These are phyloP conservation scores for Yarrowia divulgata DNA, from an alignment of 805 yeast species.

Conservation along the genomic window DNA sequence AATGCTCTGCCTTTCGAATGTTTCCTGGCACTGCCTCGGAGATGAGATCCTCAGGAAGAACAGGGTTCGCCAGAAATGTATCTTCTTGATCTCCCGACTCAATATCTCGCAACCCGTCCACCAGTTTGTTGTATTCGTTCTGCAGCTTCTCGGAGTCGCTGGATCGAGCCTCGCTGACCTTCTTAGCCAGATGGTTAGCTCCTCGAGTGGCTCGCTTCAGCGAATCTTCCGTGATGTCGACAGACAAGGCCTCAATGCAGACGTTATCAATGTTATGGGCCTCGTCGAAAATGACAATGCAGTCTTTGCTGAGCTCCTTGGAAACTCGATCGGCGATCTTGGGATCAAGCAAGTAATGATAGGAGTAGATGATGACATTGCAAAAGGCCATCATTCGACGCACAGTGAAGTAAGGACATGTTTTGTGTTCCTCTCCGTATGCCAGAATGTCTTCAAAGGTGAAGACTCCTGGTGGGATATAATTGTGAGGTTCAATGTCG, in stretches of 20 bases:
- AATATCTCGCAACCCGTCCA: conserved; percentile 84
- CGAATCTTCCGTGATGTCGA: conserved; percentile 90
- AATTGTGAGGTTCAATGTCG: conserved; percentile 84
- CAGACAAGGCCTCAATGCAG: conserved; percentile 91
- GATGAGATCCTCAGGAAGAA: conserved; percentile 80
- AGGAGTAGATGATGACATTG: conserved; percentile 92
- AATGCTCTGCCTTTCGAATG: conserved; percentile 95
- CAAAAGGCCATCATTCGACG: conserved; percentile 95
- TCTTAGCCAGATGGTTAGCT: conserved; percentile 76
- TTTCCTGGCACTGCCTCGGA: conserved; percentile 97
- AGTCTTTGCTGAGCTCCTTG: conserved; percentile 85
- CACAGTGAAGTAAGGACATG: conserved; percentile 96
- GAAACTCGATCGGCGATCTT: conserved; percentile 97
- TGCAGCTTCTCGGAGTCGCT: conserved; percentile 84
- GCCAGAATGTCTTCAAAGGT: conserved; percentile 84
- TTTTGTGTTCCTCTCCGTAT: conserved; percentile 77
- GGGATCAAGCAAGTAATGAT: conserved; percentile 95
- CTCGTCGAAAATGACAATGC: conserved; percentile 95
- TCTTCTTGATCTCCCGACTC: conserved; percentile 71
- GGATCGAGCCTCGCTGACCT: conserved; percentile 82
- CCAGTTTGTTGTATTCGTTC: conserved; percentile 89
- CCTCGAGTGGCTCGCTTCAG: conserved; percentile 87
- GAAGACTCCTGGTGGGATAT: conserved; percentile 91
- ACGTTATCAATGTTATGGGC: conserved; percentile 99
- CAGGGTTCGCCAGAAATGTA: conserved; percentile 84